Percentiles rank a stretch among this genome's conserved stretches.
phyloP scores from a whole-genome alignment of 78 protist species.

The Monosiga brevicollis region DNA sequence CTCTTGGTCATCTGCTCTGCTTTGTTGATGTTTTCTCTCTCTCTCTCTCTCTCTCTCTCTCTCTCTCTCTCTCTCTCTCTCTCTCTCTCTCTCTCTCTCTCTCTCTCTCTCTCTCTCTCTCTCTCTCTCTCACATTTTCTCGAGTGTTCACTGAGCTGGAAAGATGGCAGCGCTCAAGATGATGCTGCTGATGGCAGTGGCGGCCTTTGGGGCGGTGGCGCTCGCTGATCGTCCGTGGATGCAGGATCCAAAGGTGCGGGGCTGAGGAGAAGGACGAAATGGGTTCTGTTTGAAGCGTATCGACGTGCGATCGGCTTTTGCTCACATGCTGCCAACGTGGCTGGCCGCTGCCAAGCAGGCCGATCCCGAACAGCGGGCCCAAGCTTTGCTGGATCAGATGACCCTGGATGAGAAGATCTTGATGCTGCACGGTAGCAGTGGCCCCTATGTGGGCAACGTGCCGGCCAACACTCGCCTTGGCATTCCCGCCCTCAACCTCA shows the following conservation, averaged over 20 bases:
- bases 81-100: constrained; percentile 1
- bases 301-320: no score
- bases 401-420: neutral
- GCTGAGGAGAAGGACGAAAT: no score
- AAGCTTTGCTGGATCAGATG: neutral
- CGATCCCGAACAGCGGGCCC: neutral
- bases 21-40: neutral
- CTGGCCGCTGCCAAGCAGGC: neutral
- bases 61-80: constrained; percentile 1
- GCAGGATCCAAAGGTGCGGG: no score
- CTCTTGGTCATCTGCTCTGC: neutral
- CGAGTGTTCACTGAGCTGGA: no score
- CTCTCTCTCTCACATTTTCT: neutral
- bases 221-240: no score
- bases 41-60: constrained; percentile 1
- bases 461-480: neutral
- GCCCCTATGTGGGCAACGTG: neutral
- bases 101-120: neutral
- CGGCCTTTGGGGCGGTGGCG: no score
- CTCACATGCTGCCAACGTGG: no score
- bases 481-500: neutral
- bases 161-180: no score
- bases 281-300: no score
- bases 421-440: neutral
- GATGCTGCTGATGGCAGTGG: no score